Base-by-base conservation (phyloP, 805 yeast genomes). In the Hermanozyma aechmeae region DNA sequence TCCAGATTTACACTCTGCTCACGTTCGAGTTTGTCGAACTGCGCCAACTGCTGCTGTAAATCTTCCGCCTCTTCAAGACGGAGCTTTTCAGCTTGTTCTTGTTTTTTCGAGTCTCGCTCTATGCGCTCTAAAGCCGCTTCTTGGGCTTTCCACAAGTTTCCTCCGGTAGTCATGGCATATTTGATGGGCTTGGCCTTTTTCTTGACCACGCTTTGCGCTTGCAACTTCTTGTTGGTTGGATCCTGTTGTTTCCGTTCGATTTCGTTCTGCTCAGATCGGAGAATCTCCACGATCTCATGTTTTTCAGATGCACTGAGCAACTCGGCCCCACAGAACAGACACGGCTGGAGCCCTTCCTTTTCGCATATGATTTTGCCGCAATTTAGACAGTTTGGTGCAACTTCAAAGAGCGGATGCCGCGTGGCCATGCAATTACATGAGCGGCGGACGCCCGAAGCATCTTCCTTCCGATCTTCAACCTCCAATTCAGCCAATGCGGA, bases 321-420 rank as follows among this genome's bases (percentile, higher is more conserved):
- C 19, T 75, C 79, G 15, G 65, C 50, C 0, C 85, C 83, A 58
- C 98, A 92, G 37, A 57, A 80, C 2, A 92, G 69, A 47, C 99
- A 92, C 3, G 92, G 92, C 35, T 87, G 92, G 15, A 84, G 58
- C 0, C 97, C 97, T 48, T 92, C 97, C 42, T 77, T 78, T 4
- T 70, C 67, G 58, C 99, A 92, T 3, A 92, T 83, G 24, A 92
- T 83, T 51, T 86, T 83, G 8, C 99, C 99, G 51, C 99, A 92
- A 35, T 80, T 76, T 23, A 92, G 56, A 45, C 99, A 92, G 50
- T 92, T 92, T 1, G 98, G 97, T 2, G 93, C 92, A 38, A 80
- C 69, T 32, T 83, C 93, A 38, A 85, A 80, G 17, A 92, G 56
- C 3, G 96, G 95, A 48, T 92, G 98, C 35, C 81, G 62, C 0